phyloP scores from a whole-genome alignment of 2,329 filamentous ascomycete genomes.

The Ascocoryne sarcoides region DNA sequence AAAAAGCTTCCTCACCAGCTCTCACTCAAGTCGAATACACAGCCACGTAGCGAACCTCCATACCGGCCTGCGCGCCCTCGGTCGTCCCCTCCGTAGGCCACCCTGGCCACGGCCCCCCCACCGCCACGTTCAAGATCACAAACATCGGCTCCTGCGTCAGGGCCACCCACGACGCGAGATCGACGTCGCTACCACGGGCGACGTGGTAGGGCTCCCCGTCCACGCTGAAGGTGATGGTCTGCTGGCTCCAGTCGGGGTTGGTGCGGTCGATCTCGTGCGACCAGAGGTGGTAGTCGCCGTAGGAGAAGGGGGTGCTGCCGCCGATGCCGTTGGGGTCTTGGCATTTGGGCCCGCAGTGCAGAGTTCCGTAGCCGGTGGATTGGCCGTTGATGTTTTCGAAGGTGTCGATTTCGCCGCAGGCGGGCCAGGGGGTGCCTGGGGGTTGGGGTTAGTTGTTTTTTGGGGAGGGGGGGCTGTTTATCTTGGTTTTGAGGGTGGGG shows the following conservation, averaged over 20 bases:
- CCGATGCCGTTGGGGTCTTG: conserved; percentile 12
- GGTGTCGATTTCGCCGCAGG: conserved; percentile 21
- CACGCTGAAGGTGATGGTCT: conserved; percentile 18
- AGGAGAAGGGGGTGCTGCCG: conserved; percentile 8
- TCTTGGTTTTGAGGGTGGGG: too few relatives aligned
- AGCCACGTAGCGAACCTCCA: conserved; percentile 20
- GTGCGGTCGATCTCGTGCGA: conserved; percentile 17
- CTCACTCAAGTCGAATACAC: too few relatives aligned
- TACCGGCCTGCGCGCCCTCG: conserved; percentile 12
- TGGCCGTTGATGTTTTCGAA: conserved; percentile 18
- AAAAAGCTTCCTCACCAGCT: too few relatives aligned
- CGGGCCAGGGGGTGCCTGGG: conserved; percentile 15
- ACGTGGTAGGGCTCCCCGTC: conserved; percentile 15
- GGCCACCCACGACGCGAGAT: conserved; percentile 8
- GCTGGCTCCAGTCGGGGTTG: conserved; percentile 14
- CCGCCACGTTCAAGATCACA: conserved; percentile 18
- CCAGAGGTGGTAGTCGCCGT: conserved; percentile 15
- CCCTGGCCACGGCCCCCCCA: conserved; percentile 16
- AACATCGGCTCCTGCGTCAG: conserved; percentile 10
- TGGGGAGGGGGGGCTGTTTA: too few relatives aligned
- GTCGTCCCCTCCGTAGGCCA: conserved; percentile 8
- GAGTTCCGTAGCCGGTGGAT: conserved; percentile 10
- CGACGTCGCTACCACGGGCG: conserved; percentile 10
- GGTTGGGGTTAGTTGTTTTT: too few relatives aligned
- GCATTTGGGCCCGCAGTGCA: conserved; percentile 16